A percentile compares a stretch with the other conserved stretches of the same genome.
These are phyloP conservation scores for Vanrija pseudolonga DNA, from an alignment of 1,284 basidiomycete genomes.

Conservation along the genomic window DNA sequence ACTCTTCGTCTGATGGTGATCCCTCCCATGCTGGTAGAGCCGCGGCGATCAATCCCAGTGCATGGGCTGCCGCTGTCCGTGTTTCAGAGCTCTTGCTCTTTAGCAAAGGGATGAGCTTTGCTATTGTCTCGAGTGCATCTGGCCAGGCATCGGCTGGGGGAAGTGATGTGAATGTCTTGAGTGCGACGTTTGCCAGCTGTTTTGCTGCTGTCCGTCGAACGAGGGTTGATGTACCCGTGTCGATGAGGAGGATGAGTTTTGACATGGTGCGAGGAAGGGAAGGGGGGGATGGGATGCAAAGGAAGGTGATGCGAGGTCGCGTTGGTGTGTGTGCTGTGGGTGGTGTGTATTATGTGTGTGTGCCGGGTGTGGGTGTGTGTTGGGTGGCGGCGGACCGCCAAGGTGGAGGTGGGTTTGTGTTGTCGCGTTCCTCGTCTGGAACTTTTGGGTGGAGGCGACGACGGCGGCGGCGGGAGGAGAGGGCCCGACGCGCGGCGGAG, in stretches of 20 bases:
- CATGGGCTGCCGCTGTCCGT: conserved; percentile 44
- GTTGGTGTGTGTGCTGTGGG: background rate
- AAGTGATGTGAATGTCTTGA: conserved; percentile 35
- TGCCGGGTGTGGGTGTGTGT: background rate
- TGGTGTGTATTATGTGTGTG: no score
- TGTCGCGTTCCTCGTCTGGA: no score
- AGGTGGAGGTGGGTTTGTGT: no score
- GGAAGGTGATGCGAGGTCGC: no score
- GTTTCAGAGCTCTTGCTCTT: conserved; percentile 45
- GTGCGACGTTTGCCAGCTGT: conserved; percentile 46
- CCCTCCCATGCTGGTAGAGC: conserved; percentile 9
- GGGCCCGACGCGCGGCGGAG: no score
- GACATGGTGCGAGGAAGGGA: conserved; percentile 15
- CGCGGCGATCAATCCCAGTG: conserved; percentile 41
- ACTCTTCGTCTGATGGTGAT: conserved; percentile 5
- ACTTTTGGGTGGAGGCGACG: no score
- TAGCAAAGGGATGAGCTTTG: conserved; percentile 46
- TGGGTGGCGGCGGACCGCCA: conserved; percentile 18
- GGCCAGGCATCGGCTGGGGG: conserved; percentile 43
- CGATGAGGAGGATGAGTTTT: conserved; percentile 48
- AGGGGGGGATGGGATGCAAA: no score
- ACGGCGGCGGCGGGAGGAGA: no score
- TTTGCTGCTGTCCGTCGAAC: conserved; percentile 48
- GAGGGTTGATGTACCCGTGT: conserved; percentile 46
- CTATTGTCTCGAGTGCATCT: conserved; percentile 44